Evolutionary conservation across 805 yeast species (phyloP).

Genomic region (Saccharomyces kudriavzevii): DNA sequence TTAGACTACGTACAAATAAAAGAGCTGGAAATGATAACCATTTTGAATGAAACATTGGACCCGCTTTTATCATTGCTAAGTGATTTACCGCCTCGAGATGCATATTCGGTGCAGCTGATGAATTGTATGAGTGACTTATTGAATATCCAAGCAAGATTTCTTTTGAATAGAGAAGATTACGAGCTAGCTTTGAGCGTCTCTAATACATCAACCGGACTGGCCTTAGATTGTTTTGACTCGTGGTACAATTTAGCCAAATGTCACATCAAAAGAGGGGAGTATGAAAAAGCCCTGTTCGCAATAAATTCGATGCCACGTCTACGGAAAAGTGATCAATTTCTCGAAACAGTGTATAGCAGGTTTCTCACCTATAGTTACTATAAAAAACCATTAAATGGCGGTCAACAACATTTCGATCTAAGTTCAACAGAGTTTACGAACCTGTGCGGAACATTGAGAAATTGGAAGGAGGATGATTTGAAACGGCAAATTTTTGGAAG

Average conservation of each 20-base stretch:
- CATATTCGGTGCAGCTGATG: constrained; percentile 16
- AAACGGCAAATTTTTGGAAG: constrained; percentile 23
- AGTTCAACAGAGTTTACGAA: constrained; percentile 21
- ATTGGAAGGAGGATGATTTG: constrained; percentile 21
- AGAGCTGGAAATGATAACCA: constrained; percentile 19
- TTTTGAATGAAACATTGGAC: constrained; percentile 14
- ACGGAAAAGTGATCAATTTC: constrained; percentile 16
- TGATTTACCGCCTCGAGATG: constrained; percentile 12
- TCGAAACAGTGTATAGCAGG: constrained; percentile 14
- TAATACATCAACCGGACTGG: constrained; percentile 19
- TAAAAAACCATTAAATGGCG: constrained; percentile 18
- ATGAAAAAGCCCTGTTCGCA: constrained; percentile 21
- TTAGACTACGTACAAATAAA: constrained; percentile 16
- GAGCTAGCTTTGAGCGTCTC: constrained; percentile 21
- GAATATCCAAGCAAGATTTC: constrained; percentile 22
- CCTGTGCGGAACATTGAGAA: constrained; percentile 17
- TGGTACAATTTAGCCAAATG: constrained; percentile 26
- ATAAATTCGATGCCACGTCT: constrained; percentile 29
- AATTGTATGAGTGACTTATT: constrained; percentile 23
- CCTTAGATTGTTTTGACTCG: constrained; percentile 27
- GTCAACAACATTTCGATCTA: constrained; percentile 9
- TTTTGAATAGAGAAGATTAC: constrained; percentile 20
- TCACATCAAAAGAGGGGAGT: constrained; percentile 20
- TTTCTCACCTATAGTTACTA: constrained; percentile 15
- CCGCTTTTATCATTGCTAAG: constrained; percentile 15